A percentile compares a stretch with the other conserved stretches of the same genome.
Evolutionary conservation across 352 stramenopile genomes (phyloP).

Genomic region (Phytopythium helicoides): DNA sequence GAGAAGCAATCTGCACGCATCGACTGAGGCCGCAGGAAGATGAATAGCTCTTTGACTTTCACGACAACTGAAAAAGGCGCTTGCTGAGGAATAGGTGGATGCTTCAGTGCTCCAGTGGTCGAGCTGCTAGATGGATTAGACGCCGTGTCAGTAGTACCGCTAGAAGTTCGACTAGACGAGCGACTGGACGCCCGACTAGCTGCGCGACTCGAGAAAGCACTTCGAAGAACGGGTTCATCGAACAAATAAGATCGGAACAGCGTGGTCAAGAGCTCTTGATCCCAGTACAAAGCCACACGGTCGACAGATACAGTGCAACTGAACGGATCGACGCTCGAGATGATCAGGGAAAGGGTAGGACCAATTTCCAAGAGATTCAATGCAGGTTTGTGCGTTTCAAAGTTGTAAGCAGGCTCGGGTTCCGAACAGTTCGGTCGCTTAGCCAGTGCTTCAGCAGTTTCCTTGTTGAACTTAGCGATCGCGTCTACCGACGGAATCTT

Average conservation of each 20-base stretch:
- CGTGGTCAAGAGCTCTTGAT: conserved; percentile 61
- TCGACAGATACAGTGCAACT: conserved; percentile 46
- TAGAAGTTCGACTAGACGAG: conserved; percentile 24
- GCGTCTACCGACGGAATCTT: conserved; percentile 30
- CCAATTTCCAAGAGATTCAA: conserved; percentile 59
- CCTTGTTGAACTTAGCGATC: conserved; percentile 35
- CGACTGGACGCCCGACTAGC: conserved; percentile 12
- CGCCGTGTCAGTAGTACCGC: conserved; percentile 1
- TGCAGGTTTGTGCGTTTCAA: conserved; percentile 29
- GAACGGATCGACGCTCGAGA: conserved; percentile 52
- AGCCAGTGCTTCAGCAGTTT: not conserved
- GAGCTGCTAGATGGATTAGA: not conserved
- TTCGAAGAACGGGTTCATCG: conserved; percentile 19
- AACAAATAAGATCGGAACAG: conserved; percentile 58
- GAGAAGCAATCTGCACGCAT: conserved; percentile 37
- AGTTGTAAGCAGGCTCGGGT: conserved; percentile 43
- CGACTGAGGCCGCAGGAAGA: conserved; percentile 50
- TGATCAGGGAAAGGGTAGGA: conserved; percentile 47
- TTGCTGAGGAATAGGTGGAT: conserved; percentile 14
- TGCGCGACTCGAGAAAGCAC: conserved; percentile 15
- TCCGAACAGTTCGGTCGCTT: conserved; percentile 8
- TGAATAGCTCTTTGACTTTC: conserved; percentile 44
- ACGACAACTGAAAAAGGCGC: conserved; percentile 25
- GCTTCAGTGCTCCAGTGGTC: not conserved
- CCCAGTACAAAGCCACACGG: conserved; percentile 64